Evolutionary conservation across 495 filamentous ascomycete genomes (phyloP).

Genomic region (Trichoderma virens): DNA sequence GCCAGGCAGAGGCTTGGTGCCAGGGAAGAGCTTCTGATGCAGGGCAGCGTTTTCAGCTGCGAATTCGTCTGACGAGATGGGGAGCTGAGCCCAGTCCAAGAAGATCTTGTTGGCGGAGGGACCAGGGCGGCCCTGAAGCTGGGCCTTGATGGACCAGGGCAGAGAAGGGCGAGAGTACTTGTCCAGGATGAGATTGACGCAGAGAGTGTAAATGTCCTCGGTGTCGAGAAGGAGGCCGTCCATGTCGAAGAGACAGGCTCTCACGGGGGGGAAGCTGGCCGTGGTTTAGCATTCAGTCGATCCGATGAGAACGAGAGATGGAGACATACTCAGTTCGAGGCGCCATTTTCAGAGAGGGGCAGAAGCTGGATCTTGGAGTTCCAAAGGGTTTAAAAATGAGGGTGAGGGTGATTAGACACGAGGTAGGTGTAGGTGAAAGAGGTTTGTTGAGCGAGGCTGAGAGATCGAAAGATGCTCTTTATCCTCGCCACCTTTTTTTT

Average conservation of each 20-base stretch:
- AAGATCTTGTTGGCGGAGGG: constrained; percentile 50
- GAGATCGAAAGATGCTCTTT: not conserved
- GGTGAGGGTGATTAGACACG: no score
- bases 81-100: constrained; percentile 77
- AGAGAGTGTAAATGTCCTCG: constrained; percentile 83
- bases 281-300: not conserved
- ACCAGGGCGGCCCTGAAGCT: constrained; percentile 84
- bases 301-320: constrained; percentile 13
- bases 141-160: constrained; percentile 91
- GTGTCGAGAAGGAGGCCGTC: constrained; percentile 91
- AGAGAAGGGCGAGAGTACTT: constrained; percentile 63
- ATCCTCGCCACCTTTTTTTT: not conserved
- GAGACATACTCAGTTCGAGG: constrained; percentile 33
- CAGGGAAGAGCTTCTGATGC: constrained; percentile 64
- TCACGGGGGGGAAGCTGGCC: constrained; percentile 62
- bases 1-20: constrained; percentile 69
- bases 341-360: constrained; percentile 24
- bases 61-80: constrained; percentile 62
- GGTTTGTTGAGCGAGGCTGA: not conserved
- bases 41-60: constrained; percentile 46
- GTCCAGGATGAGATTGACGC: constrained; percentile 71
- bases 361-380: not conserved
- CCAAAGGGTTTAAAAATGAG: no score
- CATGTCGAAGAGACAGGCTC: constrained; percentile 98
- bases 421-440: not conserved